Percentiles rank a stretch among this genome's conserved stretches.
Conservation (phyloP, 129 eudicot genomes). For the Tagetes patula region DNA sequence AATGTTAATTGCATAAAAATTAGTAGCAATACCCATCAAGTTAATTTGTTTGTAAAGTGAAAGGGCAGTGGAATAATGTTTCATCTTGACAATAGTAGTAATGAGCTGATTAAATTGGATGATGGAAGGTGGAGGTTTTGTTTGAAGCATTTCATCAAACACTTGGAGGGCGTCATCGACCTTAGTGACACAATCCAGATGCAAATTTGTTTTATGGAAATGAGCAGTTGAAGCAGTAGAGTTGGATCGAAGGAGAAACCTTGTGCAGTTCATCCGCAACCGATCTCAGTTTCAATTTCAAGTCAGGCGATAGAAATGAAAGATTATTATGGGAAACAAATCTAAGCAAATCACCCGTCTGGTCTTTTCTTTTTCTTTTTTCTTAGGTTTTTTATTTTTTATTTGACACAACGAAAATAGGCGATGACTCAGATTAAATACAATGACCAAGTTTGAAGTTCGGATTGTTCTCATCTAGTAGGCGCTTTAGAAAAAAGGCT, state of each 20-base stretch:
- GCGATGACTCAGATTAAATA: no score
- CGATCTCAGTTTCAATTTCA: background rate
- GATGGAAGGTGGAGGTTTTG: conserved; percentile 37
- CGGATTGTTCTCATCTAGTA: no score
- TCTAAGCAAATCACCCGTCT: no score
- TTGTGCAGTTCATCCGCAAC: background rate
- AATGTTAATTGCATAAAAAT: conserved; percentile 33
- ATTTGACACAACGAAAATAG: no score
- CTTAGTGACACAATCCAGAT: background rate
- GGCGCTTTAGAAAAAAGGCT: no score
- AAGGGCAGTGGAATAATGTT: conserved; percentile 32
- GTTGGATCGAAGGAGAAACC: background rate
- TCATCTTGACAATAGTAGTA: conserved; percentile 29
- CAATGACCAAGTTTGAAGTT: no score
- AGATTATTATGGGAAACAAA: background rate
- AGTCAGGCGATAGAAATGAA: background rate
- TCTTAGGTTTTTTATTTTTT: no score
- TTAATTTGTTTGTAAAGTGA: conserved; percentile 21
- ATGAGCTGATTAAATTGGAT: conserved; percentile 31
- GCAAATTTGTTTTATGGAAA: background rate
- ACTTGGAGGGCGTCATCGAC: conserved; percentile 41
- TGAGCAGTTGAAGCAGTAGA: background rate
- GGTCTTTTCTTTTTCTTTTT: no score
- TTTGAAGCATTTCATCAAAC: conserved; percentile 44
- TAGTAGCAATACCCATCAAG: conserved; percentile 17